Conservation (phyloP, 2,329 filamentous ascomycete genomes). For the Penicillium digitatum region DNA sequence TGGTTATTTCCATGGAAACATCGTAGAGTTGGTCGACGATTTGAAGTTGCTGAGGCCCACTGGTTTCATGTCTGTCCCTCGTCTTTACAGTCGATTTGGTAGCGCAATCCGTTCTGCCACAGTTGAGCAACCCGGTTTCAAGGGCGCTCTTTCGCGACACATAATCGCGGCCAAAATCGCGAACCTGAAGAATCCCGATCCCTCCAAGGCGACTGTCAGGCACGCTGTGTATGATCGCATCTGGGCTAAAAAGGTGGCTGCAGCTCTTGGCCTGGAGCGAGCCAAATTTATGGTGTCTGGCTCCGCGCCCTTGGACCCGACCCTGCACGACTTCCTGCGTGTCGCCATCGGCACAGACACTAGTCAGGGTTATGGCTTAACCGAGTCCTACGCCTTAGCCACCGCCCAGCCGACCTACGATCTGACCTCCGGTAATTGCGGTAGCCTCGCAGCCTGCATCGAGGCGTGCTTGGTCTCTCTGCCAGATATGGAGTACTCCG, state of each 20-base stretch:
- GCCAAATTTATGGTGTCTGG: slow-evolving; percentile 74
- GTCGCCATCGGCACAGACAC: slow-evolving; percentile 76
- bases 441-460: slow-evolving; percentile 60
- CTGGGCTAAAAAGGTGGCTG: slow-evolving; percentile 82
- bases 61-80: slow-evolving; percentile 80
- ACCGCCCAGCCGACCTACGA: slow-evolving; percentile 68
- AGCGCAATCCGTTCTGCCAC: slow-evolving; percentile 76
- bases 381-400: slow-evolving; percentile 81
- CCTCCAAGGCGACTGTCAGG: slow-evolving; percentile 64
- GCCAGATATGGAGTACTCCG: slow-evolving; percentile 89
- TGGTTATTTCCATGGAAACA: slow-evolving; percentile 92
- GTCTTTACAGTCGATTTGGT: slow-evolving; percentile 87
- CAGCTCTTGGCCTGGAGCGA: slow-evolving; percentile 76
- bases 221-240: slow-evolving; percentile 59
- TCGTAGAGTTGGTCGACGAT: slow-evolving; percentile 81
- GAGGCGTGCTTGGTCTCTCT: slow-evolving; percentile 83
- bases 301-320: slow-evolving; percentile 83
- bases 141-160: slow-evolving; percentile 74
- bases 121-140: slow-evolving; percentile 71
- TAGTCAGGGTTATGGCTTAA: slow-evolving; percentile 86
- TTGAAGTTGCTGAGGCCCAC: slow-evolving; percentile 82
- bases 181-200: slow-evolving; percentile 64
- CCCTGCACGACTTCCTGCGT: slow-evolving; percentile 82
- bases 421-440: slow-evolving; percentile 75
- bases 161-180: slow-evolving; percentile 77